These are phyloP conservation scores for Gnetum montanum DNA, from an alignment of 75 land plant species.

Conservation along the genomic window DNA sequence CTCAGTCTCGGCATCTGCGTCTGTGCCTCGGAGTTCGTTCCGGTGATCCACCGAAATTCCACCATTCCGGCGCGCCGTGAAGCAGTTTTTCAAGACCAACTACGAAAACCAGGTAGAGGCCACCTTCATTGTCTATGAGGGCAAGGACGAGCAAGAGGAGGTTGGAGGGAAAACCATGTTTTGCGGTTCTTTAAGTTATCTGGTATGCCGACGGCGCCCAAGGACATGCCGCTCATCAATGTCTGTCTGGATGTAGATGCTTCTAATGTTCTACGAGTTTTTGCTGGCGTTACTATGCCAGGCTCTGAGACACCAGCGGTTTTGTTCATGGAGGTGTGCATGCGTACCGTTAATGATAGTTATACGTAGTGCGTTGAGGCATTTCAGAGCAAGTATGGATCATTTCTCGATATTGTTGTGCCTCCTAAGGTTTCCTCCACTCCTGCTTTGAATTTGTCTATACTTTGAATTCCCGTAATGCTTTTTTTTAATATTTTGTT, in stretches of 20 bases:
- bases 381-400: conserved; percentile 29
- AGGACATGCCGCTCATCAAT: conserved; percentile 41
- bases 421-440: conserved; percentile 15
- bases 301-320: conserved; percentile 8
- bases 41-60: conserved; percentile 43
- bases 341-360: conserved; percentile 73
- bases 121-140: conserved; percentile 57
- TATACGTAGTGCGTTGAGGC: conserved; percentile 73
- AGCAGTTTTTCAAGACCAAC: conserved; percentile 39
- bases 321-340: conserved; percentile 49
- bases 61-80: conserved; percentile 49
- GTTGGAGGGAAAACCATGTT: conserved; percentile 37
- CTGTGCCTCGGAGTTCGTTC: conserved; percentile 24
- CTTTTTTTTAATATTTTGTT: too few relatives aligned
- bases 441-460: too few relatives aligned
- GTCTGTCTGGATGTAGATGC: conserved; percentile 72
- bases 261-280: conserved; percentile 42
- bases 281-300: conserved; percentile 39
- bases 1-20: conserved; percentile 40
- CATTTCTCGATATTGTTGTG: conserved; percentile 29
- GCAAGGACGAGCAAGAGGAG: conserved; percentile 25
- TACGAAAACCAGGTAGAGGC: conserved; percentile 38
- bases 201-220: conserved; percentile 49
- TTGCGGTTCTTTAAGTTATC: conserved; percentile 55
- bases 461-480: too few relatives aligned